Evolutionary conservation across 2,329 filamentous ascomycete species (phyloP).

Genomic region (Penicillium verrucosum): DNA sequence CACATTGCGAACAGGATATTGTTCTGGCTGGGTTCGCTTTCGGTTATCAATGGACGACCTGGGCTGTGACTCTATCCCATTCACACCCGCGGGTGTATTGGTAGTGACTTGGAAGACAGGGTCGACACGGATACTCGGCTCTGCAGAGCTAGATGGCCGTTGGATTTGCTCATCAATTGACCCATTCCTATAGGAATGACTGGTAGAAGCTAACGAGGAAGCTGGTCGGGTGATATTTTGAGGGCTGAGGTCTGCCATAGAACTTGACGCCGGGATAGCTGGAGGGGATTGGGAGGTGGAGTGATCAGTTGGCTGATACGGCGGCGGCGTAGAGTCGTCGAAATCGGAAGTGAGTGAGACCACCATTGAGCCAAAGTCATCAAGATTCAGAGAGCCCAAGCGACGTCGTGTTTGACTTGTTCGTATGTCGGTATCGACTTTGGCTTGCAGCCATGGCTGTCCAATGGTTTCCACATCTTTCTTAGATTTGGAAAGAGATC

Average conservation of each 20-base stretch:
- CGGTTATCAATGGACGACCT: constrained; percentile 1
- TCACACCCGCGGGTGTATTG: neutral
- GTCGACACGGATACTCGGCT: constrained; percentile 1
- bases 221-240: neutral
- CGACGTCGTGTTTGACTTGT: constrained; percentile 15
- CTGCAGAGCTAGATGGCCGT: constrained; percentile 10
- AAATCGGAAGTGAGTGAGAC: constrained; percentile 27
- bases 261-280: neutral
- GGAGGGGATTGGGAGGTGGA: constrained; percentile 5
- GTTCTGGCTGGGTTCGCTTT: constrained; percentile 6
- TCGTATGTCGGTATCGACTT: constrained; percentile 17
- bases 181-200: constrained; percentile 4
- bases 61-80: neutral
- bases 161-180: constrained; percentile 9
- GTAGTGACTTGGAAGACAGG: neutral
- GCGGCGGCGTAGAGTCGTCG: constrained; percentile 24
- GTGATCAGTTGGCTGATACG: constrained; percentile 14
- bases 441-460: constrained; percentile 36
- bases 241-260: constrained; percentile 3
- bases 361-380: constrained; percentile 34
- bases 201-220: constrained; percentile 10
- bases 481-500: constrained; percentile 27
- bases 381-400: constrained; percentile 31
- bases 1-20: constrained; percentile 10
- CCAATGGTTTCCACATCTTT: constrained; percentile 39